A percentile compares a stretch with the other conserved stretches of the same genome.
phyloP scores from a whole-genome alignment of 495 filamentous ascomycete species.

The Aspergillus funiculosus region DNA sequence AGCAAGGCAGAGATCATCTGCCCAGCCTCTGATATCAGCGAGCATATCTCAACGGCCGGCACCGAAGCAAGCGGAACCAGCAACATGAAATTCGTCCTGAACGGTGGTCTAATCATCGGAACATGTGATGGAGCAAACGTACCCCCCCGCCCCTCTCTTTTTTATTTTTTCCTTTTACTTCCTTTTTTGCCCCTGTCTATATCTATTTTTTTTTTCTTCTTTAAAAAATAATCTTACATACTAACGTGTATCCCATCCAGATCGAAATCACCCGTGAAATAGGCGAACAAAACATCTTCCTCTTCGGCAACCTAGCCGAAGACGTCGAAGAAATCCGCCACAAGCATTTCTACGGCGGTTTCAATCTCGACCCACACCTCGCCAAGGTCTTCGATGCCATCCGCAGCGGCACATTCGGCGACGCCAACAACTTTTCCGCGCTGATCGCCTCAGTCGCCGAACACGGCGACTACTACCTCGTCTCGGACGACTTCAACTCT shows the following conservation, averaged over 20 bases:
- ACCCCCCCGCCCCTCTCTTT: too few relatives aligned
- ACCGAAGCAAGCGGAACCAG: conserved; percentile 68
- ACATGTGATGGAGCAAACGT: conserved; percentile 98
- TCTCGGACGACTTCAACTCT: conserved; percentile 91
- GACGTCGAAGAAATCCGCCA: conserved; percentile 96
- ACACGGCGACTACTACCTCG: conserved; percentile 95
- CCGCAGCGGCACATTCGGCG: conserved; percentile 69
- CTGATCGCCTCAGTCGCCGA: conserved; percentile 78
- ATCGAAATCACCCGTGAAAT: conserved; percentile 98
- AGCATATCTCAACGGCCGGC: conserved; percentile 97
- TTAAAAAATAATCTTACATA: conserved; percentile 12
- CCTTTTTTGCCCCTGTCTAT: too few relatives aligned
- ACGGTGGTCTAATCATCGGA: conserved; percentile 93
- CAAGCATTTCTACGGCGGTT: conserved; percentile 73
- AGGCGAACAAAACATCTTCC: conserved; percentile 93
- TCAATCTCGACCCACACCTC: conserved; percentile 70
- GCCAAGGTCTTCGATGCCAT: conserved; percentile 78
- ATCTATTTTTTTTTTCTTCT: background rate
- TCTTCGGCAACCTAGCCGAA: conserved; percentile 94
- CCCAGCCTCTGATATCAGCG: conserved; percentile 91
- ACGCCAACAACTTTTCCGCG: conserved; percentile 65
- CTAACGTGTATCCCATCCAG: too few relatives aligned
- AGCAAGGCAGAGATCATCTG: conserved; percentile 97
- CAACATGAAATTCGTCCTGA: conserved; percentile 99
- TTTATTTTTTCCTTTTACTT: too few relatives aligned